Conservation (phyloP, 2,329 filamentous ascomycete species). For the Aspergillus alliaceus region DNA sequence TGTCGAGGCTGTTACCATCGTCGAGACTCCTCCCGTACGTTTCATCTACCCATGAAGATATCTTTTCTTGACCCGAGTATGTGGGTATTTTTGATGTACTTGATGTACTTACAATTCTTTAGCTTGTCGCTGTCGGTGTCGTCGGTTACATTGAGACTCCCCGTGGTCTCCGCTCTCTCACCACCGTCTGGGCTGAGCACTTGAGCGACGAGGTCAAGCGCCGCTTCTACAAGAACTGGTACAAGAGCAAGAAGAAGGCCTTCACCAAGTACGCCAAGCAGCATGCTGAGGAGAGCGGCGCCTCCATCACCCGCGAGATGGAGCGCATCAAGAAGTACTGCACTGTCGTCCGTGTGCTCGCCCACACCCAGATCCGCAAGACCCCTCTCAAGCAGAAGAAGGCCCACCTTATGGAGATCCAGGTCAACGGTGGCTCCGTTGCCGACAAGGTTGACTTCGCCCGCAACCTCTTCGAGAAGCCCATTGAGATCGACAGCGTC, state of each 20-base stretch:
- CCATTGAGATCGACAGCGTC: slow-evolving; percentile 85
- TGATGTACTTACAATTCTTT: slow-evolving; percentile 28
- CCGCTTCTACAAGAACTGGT: slow-evolving; percentile 99
- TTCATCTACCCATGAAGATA: too few species aligned
- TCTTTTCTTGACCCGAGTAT: not conserved
- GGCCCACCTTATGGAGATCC: slow-evolving; percentile 99
- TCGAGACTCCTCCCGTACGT: slow-evolving; percentile 95
- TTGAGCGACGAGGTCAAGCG: slow-evolving; percentile 98
- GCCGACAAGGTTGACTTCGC: slow-evolving; percentile 97
- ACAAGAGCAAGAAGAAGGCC: slow-evolving; percentile 99
- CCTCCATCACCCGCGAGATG: slow-evolving; percentile 92
- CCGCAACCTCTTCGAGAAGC: slow-evolving; percentile 98
- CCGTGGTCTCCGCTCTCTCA: slow-evolving; percentile 97
- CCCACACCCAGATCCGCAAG: slow-evolving; percentile 99
- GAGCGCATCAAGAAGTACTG: slow-evolving; percentile 99
- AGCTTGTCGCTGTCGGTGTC: slow-evolving; percentile 99
- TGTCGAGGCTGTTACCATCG: slow-evolving; percentile 82
- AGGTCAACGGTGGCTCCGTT: slow-evolving; percentile 96
- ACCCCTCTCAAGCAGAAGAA: slow-evolving; percentile 99
- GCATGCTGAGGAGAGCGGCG: slow-evolving; percentile 90
- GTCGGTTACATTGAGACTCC: slow-evolving; percentile 99
- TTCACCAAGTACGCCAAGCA: slow-evolving; percentile 99
- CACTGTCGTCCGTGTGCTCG: slow-evolving; percentile 97
- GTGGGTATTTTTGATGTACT: not conserved
- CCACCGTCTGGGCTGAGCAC: slow-evolving; percentile 99